A percentile compares a stretch with the other conserved stretches of the same genome.
Evolutionary conservation across 2,329 filamentous ascomycete genomes (phyloP).

Genomic region (Colletotrichum horii): DNA sequence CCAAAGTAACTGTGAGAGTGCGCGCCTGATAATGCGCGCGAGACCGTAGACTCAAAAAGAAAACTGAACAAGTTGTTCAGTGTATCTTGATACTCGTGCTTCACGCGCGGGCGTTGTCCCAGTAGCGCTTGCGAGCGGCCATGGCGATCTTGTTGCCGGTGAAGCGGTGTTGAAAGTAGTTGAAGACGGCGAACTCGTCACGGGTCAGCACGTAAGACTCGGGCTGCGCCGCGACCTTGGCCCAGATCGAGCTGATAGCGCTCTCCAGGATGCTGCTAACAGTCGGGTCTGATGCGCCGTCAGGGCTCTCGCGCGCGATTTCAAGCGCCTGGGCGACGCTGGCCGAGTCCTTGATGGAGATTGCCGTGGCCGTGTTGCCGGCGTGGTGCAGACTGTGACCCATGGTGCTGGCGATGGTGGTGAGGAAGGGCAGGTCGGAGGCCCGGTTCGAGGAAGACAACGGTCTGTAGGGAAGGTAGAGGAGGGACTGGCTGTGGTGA

Average conservation of each 20-base stretch:
- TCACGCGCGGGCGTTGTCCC: conserved; percentile 51
- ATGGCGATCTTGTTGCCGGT: conserved; percentile 52
- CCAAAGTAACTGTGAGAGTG: neutral
- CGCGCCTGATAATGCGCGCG: neutral
- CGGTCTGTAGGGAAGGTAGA: conserved; percentile 16
- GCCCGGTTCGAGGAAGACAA: conserved; percentile 2
- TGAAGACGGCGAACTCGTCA: conserved; percentile 86
- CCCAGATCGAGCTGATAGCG: conserved; percentile 70
- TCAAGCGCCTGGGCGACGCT: conserved; percentile 73
- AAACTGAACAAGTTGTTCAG: neutral
- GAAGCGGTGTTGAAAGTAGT: conserved; percentile 78
- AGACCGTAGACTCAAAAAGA: neutral
- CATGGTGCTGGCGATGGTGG: conserved; percentile 17
- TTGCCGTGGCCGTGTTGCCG: conserved; percentile 25
- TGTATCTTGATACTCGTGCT: neutral
- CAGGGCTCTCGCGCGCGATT: conserved; percentile 75
- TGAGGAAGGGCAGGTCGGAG: conserved; percentile 18
- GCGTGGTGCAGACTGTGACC: conserved; percentile 15
- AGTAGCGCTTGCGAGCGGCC: conserved; percentile 57
- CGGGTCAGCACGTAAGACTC: conserved; percentile 74
- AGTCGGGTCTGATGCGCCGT: conserved; percentile 66
- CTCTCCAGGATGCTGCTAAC: conserved; percentile 70
- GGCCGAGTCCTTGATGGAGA: conserved; percentile 24
- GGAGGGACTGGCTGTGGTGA: conserved; percentile 18
- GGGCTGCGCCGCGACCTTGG: conserved; percentile 67